These are phyloP conservation scores for Pleurotus pulmonarius DNA, from an alignment of 768 basidiomycete species.

Conservation along the genomic window DNA sequence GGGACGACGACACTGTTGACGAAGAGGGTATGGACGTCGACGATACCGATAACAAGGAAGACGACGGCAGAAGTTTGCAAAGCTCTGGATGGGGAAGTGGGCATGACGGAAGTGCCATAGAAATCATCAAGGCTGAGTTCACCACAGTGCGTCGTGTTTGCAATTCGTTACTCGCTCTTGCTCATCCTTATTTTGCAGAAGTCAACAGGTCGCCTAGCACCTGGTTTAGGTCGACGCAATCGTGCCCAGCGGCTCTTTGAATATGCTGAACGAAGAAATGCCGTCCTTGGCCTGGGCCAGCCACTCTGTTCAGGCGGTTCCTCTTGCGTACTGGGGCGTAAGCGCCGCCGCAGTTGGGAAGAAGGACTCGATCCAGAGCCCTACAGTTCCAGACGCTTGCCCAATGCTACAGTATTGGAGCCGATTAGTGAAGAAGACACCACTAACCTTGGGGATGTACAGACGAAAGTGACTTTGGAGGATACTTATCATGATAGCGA, in stretches of 20 bases:
- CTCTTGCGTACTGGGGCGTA: constrained; percentile 35
- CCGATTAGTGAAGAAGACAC: constrained; percentile 33
- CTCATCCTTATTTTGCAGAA: constrained; percentile 29
- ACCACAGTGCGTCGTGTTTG: constrained; percentile 46
- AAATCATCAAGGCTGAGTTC: constrained; percentile 62
- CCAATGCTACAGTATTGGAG: constrained; percentile 39
- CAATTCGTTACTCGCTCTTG: background rate
- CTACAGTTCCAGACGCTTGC: constrained; percentile 24
- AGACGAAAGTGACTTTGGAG: constrained; percentile 15
- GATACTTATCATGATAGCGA: constrained; percentile 6
- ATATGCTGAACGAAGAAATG: constrained; percentile 55
- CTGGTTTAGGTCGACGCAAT: constrained; percentile 56
- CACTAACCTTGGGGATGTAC: constrained; percentile 23
- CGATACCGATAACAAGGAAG: constrained; percentile 29
- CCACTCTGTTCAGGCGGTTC: constrained; percentile 16
- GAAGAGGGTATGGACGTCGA: constrained; percentile 21
- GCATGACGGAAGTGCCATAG: constrained; percentile 75
- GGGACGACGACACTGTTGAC: constrained; percentile 24
- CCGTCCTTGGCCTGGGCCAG: constrained; percentile 37
- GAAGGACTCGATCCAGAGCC: constrained; percentile 11
- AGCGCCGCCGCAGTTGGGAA: constrained; percentile 36
- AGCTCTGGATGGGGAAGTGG: constrained; percentile 77
- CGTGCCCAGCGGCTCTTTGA: constrained; percentile 65
- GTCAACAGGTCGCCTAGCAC: constrained; percentile 42
- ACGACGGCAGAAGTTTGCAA: constrained; percentile 58